phyloP scores from a whole-genome alignment of 345 rosid species.

The Odontarrhena argentea region DNA sequence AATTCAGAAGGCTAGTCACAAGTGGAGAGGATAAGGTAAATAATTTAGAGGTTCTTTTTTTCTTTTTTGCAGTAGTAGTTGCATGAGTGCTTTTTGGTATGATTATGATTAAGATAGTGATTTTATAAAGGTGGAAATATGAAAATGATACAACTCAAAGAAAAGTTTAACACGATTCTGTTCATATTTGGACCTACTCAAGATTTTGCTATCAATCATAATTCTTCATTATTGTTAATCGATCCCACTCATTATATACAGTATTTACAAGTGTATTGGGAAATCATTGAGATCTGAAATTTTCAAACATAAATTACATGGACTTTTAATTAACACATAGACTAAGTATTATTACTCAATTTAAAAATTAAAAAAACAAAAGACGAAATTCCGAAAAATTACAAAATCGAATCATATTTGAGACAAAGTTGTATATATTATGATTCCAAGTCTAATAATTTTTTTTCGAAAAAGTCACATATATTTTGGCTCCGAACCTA shows the following conservation, averaged over 20 bases:
- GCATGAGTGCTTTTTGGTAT: conserved; percentile 19
- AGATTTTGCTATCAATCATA: conserved; percentile 34
- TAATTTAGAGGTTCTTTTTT: not conserved
- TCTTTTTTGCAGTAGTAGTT: not conserved
- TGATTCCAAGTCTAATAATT: too few relatives aligned
- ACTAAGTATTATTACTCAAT: too few relatives aligned
- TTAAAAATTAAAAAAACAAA: too few relatives aligned
- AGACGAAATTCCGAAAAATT: too few relatives aligned
- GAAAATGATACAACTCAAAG: conserved; percentile 22
- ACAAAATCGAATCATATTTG: too few relatives aligned
- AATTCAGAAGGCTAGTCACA: too few relatives aligned
- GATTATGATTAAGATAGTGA: conserved; percentile 33
- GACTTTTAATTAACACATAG: not conserved
- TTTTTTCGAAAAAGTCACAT: too few relatives aligned
- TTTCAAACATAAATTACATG: not conserved
- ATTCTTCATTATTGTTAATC: conserved; percentile 28
- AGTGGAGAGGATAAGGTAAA: conserved; percentile 1
- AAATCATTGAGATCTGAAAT: not conserved
- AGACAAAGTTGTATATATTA: too few relatives aligned
- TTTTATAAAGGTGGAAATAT: conserved; percentile 22
- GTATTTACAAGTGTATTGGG: not conserved
- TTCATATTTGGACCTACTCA: conserved; percentile 33
- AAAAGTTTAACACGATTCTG: conserved; percentile 37
- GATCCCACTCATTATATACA: conserved; percentile 18
- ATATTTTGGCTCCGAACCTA: too few relatives aligned